Percentiles rank a stretch among this genome's conserved stretches.
Evolutionary conservation across 2,329 filamentous ascomycete species (phyloP).

Genomic region (Cadophora sp.): DNA sequence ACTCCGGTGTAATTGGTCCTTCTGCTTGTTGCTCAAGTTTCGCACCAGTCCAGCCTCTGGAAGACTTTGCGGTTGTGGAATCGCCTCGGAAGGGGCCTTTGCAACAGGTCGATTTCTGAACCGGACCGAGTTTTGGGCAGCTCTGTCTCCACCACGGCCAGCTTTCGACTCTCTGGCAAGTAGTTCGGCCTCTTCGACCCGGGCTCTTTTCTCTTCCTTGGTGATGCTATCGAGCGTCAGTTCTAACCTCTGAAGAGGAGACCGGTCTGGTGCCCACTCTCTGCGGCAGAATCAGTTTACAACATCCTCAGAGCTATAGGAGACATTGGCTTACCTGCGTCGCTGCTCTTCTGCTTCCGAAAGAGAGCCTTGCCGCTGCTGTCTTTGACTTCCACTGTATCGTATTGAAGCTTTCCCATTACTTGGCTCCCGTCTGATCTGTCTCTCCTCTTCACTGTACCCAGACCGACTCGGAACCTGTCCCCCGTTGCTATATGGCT

Average conservation of each 20-base stretch:
- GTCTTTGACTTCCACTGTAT: slow-evolving; percentile 16
- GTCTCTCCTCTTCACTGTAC: slow-evolving; percentile 24
- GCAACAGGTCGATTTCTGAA: slow-evolving; percentile 43
- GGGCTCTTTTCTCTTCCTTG: slow-evolving; percentile 92
- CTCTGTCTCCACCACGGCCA: slow-evolving; percentile 40
- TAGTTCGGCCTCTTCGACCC: slow-evolving; percentile 82
- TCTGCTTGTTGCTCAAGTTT: slow-evolving; percentile 47
- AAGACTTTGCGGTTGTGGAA: slow-evolving; percentile 35
- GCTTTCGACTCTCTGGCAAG: slow-evolving; percentile 63
- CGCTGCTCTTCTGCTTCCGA: slow-evolving; percentile 45
- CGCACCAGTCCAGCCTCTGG: slow-evolving; percentile 44
- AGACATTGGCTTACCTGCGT: slow-evolving; percentile 34
- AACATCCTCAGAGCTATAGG: background rate
- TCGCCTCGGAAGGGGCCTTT: slow-evolving; percentile 33
- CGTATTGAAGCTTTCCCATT: slow-evolving; percentile 36
- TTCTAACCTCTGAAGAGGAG: slow-evolving; percentile 92
- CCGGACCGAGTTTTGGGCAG: slow-evolving; percentile 41
- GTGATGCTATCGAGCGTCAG: slow-evolving; percentile 89
- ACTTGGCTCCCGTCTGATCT: slow-evolving; percentile 19
- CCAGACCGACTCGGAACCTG: slow-evolving; percentile 42
- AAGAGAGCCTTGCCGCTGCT: slow-evolving; percentile 48
- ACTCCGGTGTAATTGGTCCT: slow-evolving; percentile 46
- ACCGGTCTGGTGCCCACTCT: slow-evolving; percentile 80
- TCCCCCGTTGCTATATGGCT: slow-evolving; percentile 52
- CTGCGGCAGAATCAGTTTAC: slow-evolving; percentile 31